Base-by-base conservation (phyloP, 345 rosid species). In the Adansonia digitata region DNA sequence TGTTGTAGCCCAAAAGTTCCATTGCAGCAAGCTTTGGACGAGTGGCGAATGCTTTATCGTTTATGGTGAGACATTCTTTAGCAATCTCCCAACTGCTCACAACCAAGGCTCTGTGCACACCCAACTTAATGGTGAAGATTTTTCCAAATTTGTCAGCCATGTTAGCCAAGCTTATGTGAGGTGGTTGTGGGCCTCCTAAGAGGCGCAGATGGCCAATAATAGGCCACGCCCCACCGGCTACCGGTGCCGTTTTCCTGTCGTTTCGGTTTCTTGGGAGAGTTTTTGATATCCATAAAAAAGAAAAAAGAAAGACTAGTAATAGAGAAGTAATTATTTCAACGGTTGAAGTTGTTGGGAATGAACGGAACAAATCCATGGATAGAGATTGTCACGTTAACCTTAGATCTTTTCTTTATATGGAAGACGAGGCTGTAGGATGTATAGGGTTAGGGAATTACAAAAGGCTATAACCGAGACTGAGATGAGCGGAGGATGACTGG, bases 161-260 rank as follows among this genome's bases (percentile, higher is more conserved):
- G 22, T 77, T 10, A 4, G 75, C 85, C 37, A 85, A 52, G 5
- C 56, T 75, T 18, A 68, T 39, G 43, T 83, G 85, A 1, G 83
- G 46, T 0, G 83, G 82, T 51, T 37, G 40, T 4, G 72, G 62
- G 10, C 85, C 83, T 39, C 73, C 78, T 0, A 84, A 77, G 43
- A 84, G 55, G 55, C 49, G 82, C 15, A 86, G 79, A 69, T 86
- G 86, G 34, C 89, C 89, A 14, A 86, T 76, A 4, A 84, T 13
- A 14, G 84, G 89, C 86, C 85, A 86, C 15, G 85, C 79, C 22
- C 80, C 80, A 1, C 77, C 75, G 2, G 79, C 82, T 42, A 53
- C 64, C 52, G 69, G 69, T 64, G 69, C 69, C 20, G 40, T 7
- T 60, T 17, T 60, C 42, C 2, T 60, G 17, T 15, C 8, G 20